Base-by-base conservation (phyloP, 176 grass and related monocot species). In the Carex kokanica region DNA sequence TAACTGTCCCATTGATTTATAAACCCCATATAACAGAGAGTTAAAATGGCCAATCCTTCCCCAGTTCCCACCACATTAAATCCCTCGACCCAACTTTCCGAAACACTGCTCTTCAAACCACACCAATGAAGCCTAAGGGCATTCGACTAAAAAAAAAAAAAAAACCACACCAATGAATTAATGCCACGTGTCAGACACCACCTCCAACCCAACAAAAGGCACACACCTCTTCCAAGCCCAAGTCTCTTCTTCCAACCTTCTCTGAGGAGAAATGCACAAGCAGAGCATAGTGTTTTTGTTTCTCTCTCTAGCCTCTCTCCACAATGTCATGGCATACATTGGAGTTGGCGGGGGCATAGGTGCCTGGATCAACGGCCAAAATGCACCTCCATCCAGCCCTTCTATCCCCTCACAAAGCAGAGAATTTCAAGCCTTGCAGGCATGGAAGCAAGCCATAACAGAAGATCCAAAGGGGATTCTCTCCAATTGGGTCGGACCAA, bases 371-470 rank as follows among this genome's bases (percentile, higher is more conserved):
- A 83, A 91, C 51, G 90, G 87, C 6, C 71, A 81, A 14, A 71
- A 51, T 14, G 13, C 91, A 5, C 70, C 85, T 2, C 36, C 49
- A 34, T 27, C n/a, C 1, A 21, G 68, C 45, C 45, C 45, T 49
- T 49, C 60, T 29, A 13, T 70, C n/a, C 9, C 86, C 2, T 74
- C 86, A 23, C 47, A 53, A 40, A 86, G 83, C 56, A 86, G 69
- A 29, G 92, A 97, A 63, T 98, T 83, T 86, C 18, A 75, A 53
- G 90, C 92, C 62, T 83, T 98, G 59, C 95, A 98, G 60, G 87
- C 89, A 49, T 86, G 93, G 84, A 98, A 93, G 70, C 79, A 56
- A 2, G 95, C 95, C 65, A 81, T 98, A 21, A 91, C 86, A 0
- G 90, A 93, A 12, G 95, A 98, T 78, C 90, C 88, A n/a, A 66